These are phyloP conservation scores for Tephrocybe sp. DNA, from an alignment of 768 basidiomycete genomes.

Conservation along the genomic window DNA sequence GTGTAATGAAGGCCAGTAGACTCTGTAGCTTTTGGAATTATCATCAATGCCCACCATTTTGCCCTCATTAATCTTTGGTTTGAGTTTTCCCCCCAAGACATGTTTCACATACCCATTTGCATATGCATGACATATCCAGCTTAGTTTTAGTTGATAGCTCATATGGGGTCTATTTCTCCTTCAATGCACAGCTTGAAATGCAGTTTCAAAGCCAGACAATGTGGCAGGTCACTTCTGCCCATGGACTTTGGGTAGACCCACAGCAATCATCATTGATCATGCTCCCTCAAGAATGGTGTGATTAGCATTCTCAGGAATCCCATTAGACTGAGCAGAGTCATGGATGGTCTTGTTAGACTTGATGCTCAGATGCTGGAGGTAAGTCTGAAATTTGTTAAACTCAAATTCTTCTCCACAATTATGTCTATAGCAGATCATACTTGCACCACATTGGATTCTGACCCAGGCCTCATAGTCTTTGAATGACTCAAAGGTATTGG, in stretches of 20 bases:
- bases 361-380: too few species aligned
- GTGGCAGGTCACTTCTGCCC: constrained; percentile 7
- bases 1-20: constrained; percentile 14
- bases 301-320: constrained; percentile 3
- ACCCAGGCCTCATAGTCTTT: too few species aligned
- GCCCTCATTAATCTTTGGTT: constrained; percentile 1
- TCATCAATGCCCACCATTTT: constrained; percentile 16
- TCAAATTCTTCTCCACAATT: constrained; percentile 27
- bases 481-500: too few species aligned
- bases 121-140: constrained; percentile 1
- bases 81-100: constrained; percentile 5
- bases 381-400: constrained; percentile 17
- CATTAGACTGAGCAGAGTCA: constrained; percentile 26
- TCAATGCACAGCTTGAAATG: neutral
- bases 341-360: too few species aligned
- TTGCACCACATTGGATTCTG: constrained; percentile 18
- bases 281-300: neutral
- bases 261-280: constrained; percentile 3
- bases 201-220: constrained; percentile 4
- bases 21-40: constrained; percentile 26
- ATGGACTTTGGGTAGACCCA: constrained; percentile 4
- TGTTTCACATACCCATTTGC: constrained; percentile 18
- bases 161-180: constrained; percentile 6
- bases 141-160: constrained; percentile 2
- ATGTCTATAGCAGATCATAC: constrained; percentile 18